Percentiles rank a stretch among this genome's conserved stretches.
phyloP scores from a whole-genome alignment of 2,329 filamentous ascomycete genomes.

The Cyphellophora attinorum region DNA sequence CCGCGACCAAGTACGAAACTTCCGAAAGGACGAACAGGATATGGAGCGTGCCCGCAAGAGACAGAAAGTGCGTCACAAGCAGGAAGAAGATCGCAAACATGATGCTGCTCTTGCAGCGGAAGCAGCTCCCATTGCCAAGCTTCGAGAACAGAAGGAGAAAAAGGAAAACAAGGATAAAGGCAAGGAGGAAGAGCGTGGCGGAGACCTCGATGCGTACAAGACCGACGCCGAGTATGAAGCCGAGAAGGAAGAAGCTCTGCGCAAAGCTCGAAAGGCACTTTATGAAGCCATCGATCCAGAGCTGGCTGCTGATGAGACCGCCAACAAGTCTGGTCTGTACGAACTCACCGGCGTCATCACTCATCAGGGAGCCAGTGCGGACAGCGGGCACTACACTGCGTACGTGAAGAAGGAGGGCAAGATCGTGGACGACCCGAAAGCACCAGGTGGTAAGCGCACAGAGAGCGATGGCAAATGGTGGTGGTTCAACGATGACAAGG shows the following conservation, averaged over 20 bases:
- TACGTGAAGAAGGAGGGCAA: conserved; percentile 86
- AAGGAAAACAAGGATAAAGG: conserved; percentile 34
- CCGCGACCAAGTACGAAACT: conserved; percentile 90
- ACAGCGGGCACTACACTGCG: conserved; percentile 95
- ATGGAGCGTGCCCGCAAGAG: conserved; percentile 85
- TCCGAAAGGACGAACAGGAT: conserved; percentile 91
- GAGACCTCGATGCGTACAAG: conserved; percentile 72
- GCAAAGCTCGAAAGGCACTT: conserved; percentile 80
- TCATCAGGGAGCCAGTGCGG: conserved; percentile 90
- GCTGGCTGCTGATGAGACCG: conserved; percentile 65
- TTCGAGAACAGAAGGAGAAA: conserved; percentile 40
- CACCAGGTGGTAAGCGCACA: conserved; percentile 56
- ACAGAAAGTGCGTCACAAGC: conserved; percentile 61
- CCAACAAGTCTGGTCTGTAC: conserved; percentile 91
- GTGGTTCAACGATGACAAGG: conserved; percentile 99
- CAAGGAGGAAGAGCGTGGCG: conserved; percentile 57
- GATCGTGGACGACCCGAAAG: conserved; percentile 55
- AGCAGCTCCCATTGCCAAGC: conserved; percentile 36
- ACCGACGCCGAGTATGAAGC: conserved; percentile 88
- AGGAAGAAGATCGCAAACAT: conserved; percentile 41
- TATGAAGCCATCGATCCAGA: conserved; percentile 65
- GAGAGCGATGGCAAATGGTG: conserved; percentile 94
- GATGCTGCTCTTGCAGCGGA: conserved; percentile 23
- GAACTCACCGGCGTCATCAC: conserved; percentile 90
- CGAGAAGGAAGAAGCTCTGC: conserved; percentile 66